These are phyloP conservation scores for Aspergillus nanangensis DNA, from an alignment of 495 filamentous ascomycete species.

Conservation along the genomic window DNA sequence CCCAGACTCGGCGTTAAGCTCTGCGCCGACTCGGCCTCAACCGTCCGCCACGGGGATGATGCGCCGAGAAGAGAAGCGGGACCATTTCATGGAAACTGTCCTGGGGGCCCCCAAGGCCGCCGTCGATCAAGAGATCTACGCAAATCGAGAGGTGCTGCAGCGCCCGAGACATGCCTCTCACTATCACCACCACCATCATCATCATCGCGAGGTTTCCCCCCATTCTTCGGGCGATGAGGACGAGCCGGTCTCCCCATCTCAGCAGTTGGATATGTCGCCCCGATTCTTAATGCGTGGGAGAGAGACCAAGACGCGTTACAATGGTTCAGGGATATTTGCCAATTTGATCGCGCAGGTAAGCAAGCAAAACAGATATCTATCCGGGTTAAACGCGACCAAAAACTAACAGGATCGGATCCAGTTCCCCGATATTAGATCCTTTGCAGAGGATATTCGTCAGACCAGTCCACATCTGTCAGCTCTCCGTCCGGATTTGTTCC, in stretches of 20 bases:
- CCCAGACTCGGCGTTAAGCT: conserved; percentile 32
- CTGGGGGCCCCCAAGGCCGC: conserved; percentile 39
- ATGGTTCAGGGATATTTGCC: conserved; percentile 39
- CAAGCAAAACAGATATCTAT: no score
- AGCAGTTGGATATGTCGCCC: conserved; percentile 35
- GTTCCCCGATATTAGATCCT: conserved; percentile 39
- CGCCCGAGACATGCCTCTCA: conserved; percentile 20
- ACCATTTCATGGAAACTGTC: conserved; percentile 41
- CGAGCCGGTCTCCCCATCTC: conserved; percentile 24
- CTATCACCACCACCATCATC: neutral
- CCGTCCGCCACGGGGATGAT: conserved; percentile 9
- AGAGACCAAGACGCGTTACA: conserved; percentile 40
- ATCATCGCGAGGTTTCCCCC: conserved; percentile 4
- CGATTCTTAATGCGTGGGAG: conserved; percentile 42
- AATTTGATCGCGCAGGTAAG: conserved; percentile 39
- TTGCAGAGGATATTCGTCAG: conserved; percentile 37
- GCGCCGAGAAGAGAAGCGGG: conserved; percentile 22
- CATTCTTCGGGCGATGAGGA: conserved; percentile 14
- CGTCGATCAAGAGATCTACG: conserved; percentile 35
- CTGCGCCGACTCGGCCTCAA: conserved; percentile 26
- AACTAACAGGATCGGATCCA: conserved; percentile 10
- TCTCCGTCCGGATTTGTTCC: conserved; percentile 31
- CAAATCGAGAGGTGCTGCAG: conserved; percentile 27
- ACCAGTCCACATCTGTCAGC: conserved; percentile 34
- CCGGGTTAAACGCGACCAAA: no score